Evolutionary conservation across 1,139 yeast genomes (phyloP).

Genomic region (Nematodospora anomalae): DNA sequence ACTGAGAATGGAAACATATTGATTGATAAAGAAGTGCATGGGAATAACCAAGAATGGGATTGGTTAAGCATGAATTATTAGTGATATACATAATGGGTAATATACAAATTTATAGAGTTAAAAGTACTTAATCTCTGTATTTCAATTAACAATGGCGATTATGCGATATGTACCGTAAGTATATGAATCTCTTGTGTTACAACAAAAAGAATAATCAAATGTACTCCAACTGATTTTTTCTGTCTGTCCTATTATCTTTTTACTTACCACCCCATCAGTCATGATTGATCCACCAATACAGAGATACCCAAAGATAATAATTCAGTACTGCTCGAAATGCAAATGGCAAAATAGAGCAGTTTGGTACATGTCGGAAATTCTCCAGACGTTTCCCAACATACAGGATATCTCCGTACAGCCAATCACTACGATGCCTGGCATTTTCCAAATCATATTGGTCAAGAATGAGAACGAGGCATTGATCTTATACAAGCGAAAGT

Average conservation of each 20-base stretch:
- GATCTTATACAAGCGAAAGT: conserved; percentile 4
- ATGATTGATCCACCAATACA: conserved; percentile 3
- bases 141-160: background rate
- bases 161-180: no score
- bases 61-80: conserved; percentile 37
- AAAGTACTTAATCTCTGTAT: background rate
- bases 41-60: conserved; percentile 25
- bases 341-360: conserved; percentile 51
- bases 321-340: conserved; percentile 45
- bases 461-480: conserved; percentile 1
- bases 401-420: conserved; percentile 43
- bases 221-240: no score
- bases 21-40: conserved; percentile 16
- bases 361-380: conserved; percentile 47
- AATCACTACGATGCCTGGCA: conserved; percentile 38
- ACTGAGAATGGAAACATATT: conserved; percentile 15
- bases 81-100: background rate
- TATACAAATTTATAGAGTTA: background rate
- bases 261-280: background rate
- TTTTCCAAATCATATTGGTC: conserved; percentile 30
- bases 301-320: conserved; percentile 32
- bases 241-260: no score
- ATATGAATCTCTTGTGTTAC: no score
- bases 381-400: conserved; percentile 46
- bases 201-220: no score